Evolutionary conservation across 1,139 yeast species (phyloP).

Genomic region (Kodamaea ohmeri): DNA sequence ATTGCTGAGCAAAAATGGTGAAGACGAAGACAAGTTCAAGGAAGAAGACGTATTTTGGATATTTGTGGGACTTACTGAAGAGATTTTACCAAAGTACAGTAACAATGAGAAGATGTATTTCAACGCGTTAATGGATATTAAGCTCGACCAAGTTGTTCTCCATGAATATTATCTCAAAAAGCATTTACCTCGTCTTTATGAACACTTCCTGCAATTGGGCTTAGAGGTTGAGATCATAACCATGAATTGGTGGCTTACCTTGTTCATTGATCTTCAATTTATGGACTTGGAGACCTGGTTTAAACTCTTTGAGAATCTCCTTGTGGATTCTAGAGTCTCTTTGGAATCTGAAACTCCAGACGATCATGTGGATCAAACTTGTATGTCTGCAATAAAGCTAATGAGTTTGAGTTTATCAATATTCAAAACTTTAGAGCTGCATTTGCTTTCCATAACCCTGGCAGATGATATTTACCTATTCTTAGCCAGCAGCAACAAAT

Average conservation of each 20-base stretch:
- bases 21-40: slow-evolving; percentile 19
- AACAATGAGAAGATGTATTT: slow-evolving; percentile 12
- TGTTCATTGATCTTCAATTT: slow-evolving; percentile 48
- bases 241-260: slow-evolving; percentile 58
- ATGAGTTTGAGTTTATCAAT: slow-evolving; percentile 15
- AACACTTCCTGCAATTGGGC: slow-evolving; percentile 34
- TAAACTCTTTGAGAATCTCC: slow-evolving; percentile 50
- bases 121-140: slow-evolving; percentile 40
- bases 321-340: slow-evolving; percentile 24
- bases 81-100: slow-evolving; percentile 45
- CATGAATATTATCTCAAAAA: slow-evolving; percentile 21
- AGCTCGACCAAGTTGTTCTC: slow-evolving; percentile 38
- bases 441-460: slow-evolving; percentile 11
- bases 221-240: slow-evolving; percentile 53
- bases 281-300: slow-evolving; percentile 54
- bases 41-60: slow-evolving; percentile 63
- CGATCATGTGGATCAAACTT: slow-evolving; percentile 4
- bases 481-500: slow-evolving; percentile 14
- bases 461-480: slow-evolving; percentile 15
- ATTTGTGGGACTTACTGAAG: slow-evolving; percentile 50
- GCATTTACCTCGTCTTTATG: slow-evolving; percentile 37
- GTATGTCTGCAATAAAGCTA: slow-evolving; percentile 14
- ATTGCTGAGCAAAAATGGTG: slow-evolving; percentile 21
- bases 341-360: slow-evolving; percentile 1
- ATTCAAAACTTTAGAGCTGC: slow-evolving; percentile 14